These are phyloP conservation scores for Phyllostachys edulis DNA, from an alignment of 176 grass and related monocot genomes.

Conservation along the genomic window DNA sequence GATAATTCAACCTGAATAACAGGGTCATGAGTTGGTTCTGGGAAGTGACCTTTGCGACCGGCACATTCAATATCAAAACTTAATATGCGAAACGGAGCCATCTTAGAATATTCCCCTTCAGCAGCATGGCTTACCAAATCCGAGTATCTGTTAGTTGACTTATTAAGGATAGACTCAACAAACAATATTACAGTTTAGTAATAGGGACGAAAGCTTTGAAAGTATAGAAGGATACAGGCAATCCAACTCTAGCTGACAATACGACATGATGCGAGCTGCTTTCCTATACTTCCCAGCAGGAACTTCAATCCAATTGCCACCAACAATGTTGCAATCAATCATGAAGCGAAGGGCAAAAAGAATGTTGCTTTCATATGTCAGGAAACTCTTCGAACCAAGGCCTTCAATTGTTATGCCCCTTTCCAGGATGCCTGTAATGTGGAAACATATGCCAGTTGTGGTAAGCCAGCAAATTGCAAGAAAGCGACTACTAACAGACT, in stretches of 20 bases:
- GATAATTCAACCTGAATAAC: conserved; percentile 85
- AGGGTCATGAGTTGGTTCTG: conserved; percentile 97
- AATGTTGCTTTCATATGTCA: conserved; percentile 98
- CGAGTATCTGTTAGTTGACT: conserved; percentile 57
- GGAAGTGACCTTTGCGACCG: conserved; percentile 94
- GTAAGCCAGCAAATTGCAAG: background rate
- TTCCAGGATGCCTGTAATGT: conserved; percentile 78
- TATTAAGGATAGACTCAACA: conserved; percentile 50
- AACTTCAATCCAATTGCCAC: conserved; percentile 96
- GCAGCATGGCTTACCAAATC: conserved; percentile 79
- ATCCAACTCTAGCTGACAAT: conserved; percentile 87
- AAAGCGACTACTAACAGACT: background rate
- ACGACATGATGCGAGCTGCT: conserved; percentile 61
- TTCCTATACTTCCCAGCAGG: conserved; percentile 89
- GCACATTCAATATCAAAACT: conserved; percentile 99
- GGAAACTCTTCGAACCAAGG: conserved; percentile 76
- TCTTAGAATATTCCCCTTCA: conserved; percentile 89
- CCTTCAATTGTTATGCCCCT: conserved; percentile 84
- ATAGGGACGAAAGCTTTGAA: conserved; percentile 24
- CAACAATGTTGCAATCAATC: conserved; percentile 92
- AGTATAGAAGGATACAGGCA: conserved; percentile 78
- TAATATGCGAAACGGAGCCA: conserved; percentile 93
- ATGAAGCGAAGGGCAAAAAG: conserved; percentile 98
- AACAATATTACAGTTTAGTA: conserved; percentile 3
- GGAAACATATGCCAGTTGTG: conserved; percentile 22